Evolutionary conservation across 108 stramenopile genomes (phyloP), one percentile per base, ranked within the genome.

Genomic region (Schizochytrium sp.): DNA sequence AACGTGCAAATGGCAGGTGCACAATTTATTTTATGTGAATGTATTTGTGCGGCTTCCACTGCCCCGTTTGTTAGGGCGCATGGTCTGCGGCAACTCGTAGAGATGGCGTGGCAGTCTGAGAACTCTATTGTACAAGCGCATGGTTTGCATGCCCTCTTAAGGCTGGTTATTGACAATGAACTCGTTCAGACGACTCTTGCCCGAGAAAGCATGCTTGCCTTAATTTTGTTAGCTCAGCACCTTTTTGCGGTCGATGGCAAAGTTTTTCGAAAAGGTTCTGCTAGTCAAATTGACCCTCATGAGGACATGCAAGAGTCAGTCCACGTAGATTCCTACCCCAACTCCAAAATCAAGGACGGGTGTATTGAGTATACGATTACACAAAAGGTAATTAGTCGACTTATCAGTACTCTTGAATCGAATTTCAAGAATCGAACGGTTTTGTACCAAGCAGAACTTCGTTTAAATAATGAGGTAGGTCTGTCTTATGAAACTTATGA

Each of bases 31-130:
- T 15, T 38, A 44, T 5, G 5, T 38, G 64, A 44, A 7, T 69
- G 64, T 1, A 69, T 44, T 13, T 38, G 64, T 44, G 12, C 64
- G 28, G 5, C 7, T 0, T 7, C 64, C 12, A 7, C 15, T 12
- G 42, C 40, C 42, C 2, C 12, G 5, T 69, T 69, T 44, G 2
- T 15, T 15, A 38, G 0, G 28, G 64, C 64, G 12, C 2, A 38
- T 1, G 64, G 64, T 44, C 15, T 69, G 1, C 64, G 64, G 2
- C 8, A 12, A 28, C 7, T 69, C 44, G 64, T 69, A 8, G 64
- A 69, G 44, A 69, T 69, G 64, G 64, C 64, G 19, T 69, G 64
- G 64, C 64, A 69, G 44, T 69, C 64, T 69, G 19, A 38, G 0
- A 69, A 15, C 44, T 10, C 2, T 8, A 69, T 15, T 15, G 64